A percentile compares a stretch with the other conserved stretches of the same genome.
phyloP scores from a whole-genome alignment of 108 stramenopile genomes.

The Pseudonitzschia multiseries region DNA sequence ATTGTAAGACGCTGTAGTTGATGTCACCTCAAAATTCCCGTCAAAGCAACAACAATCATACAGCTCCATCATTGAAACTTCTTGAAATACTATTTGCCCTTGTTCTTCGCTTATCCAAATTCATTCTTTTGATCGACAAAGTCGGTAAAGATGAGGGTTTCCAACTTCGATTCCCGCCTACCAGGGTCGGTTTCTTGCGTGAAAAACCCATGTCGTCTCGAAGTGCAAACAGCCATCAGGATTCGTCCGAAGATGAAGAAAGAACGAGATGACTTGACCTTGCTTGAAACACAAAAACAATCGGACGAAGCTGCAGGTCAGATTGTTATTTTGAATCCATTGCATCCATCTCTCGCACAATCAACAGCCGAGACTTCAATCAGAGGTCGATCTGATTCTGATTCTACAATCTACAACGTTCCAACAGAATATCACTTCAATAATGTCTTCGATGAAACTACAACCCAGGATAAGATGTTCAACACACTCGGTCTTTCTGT shows the following conservation, averaged over 20 bases:
- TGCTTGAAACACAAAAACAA: slow-evolving; percentile 23
- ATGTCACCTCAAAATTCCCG: no score
- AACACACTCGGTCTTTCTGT: slow-evolving; percentile 36
- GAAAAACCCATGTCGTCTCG: slow-evolving; percentile 16
- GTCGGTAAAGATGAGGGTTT: neutral
- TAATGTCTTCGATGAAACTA: slow-evolving; percentile 24
- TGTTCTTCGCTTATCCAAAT: neutral
- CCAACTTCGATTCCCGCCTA: neutral
- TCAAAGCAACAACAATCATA: no score
- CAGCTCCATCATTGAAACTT: no score
- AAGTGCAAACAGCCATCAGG: slow-evolving; percentile 37
- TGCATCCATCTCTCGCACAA: slow-evolving; percentile 5
- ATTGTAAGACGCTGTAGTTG: no score
- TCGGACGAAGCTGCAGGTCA: neutral
- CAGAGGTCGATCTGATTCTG: slow-evolving; percentile 20
- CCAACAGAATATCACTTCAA: slow-evolving; percentile 41
- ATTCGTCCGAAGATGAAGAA: slow-evolving; percentile 39
- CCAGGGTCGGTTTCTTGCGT: slow-evolving; percentile 11
- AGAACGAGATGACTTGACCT: slow-evolving; percentile 37
- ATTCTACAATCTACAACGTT: slow-evolving; percentile 24
- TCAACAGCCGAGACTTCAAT: neutral
- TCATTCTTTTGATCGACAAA: neutral
- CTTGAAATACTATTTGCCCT: no score
- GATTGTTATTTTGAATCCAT: slow-evolving; percentile 23
- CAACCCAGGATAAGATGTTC: slow-evolving; percentile 45